Percentiles rank a stretch among this genome's conserved stretches.
These are phyloP conservation scores for Aquanectria penicillioides DNA, from an alignment of 2,329 filamentous ascomycete genomes.

Conservation along the genomic window DNA sequence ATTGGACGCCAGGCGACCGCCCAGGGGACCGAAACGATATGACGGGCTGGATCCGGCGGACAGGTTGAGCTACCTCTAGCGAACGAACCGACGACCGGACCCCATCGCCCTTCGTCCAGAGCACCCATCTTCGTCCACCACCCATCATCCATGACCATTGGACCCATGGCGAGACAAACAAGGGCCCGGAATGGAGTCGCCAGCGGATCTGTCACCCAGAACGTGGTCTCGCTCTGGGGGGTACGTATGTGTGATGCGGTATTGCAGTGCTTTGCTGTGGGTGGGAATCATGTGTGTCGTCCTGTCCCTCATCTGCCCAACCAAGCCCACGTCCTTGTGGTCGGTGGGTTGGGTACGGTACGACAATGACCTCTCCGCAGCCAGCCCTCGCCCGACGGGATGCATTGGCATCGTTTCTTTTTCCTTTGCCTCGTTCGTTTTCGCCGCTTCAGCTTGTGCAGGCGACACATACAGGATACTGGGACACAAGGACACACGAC, in stretches of 20 bases:
- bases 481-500: not conserved
- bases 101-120: conserved; percentile 11
- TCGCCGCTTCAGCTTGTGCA: not conserved
- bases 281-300: conserved; percentile 8
- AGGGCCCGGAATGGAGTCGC: conserved; percentile 39
- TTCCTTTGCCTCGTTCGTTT: not conserved
- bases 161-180: conserved; percentile 32
- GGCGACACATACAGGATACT: not conserved
- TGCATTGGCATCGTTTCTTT: conserved; percentile 13
- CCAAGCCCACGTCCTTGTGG: not conserved
- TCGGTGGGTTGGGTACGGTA: conserved; percentile 3
- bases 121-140: not conserved
- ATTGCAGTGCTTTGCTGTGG: conserved; percentile 10
- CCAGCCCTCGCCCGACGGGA: conserved; percentile 10
- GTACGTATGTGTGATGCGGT: not conserved
- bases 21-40: conserved; percentile 37
- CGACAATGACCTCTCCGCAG: not conserved
- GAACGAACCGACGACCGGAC: conserved; percentile 30
- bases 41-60: conserved; percentile 43
- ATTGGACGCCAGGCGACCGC: conserved; percentile 37
- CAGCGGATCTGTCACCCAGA: conserved; percentile 41
- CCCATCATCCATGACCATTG: conserved; percentile 34
- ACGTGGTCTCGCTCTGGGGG: conserved; percentile 21
- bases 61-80: conserved; percentile 43
- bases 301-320: not conserved